Percentiles rank a stretch among this genome's conserved stretches.
These are phyloP conservation scores for Aspergillus fructus DNA, from an alignment of 2,329 filamentous ascomycete species.

Conservation along the genomic window DNA sequence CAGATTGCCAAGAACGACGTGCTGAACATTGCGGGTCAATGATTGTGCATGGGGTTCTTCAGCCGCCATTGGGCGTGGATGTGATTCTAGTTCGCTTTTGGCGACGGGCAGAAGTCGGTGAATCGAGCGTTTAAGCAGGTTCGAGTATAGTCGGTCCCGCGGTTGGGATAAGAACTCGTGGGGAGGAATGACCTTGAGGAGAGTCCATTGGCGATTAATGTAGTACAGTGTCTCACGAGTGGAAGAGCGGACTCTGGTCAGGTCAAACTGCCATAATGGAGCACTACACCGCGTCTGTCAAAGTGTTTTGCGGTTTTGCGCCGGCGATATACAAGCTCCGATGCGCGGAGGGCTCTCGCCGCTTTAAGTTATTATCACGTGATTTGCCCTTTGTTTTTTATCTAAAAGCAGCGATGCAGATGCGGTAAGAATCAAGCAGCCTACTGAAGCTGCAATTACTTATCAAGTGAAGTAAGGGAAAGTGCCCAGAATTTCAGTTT, in stretches of 20 bases:
- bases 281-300: neutral
- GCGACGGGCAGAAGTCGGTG: neutral
- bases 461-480: too few species aligned
- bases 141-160: neutral
- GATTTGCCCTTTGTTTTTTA: neutral
- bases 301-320: neutral
- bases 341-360: neutral
- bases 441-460: too few species aligned
- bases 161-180: constrained; percentile 1
- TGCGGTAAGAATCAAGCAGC: too few species aligned
- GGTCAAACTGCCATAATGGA: neutral
- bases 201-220: constrained; percentile 15
- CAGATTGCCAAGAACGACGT: constrained; percentile 80
- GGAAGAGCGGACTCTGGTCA: neutral
- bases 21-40: constrained; percentile 75
- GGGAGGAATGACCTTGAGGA: constrained; percentile 1
- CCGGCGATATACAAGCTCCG: neutral
- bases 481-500: too few species aligned
- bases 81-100: neutral
- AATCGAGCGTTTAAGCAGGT: neutral
- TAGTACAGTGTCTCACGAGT: neutral
- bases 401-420: neutral
- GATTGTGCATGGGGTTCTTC: constrained; percentile 28
- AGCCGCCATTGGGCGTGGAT: constrained; percentile 29
- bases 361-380: neutral